Evolutionary conservation across 2,329 filamentous ascomycete genomes (phyloP), one percentile per base, ranked within the genome.

Genomic region (Ilyonectria destructans): DNA sequence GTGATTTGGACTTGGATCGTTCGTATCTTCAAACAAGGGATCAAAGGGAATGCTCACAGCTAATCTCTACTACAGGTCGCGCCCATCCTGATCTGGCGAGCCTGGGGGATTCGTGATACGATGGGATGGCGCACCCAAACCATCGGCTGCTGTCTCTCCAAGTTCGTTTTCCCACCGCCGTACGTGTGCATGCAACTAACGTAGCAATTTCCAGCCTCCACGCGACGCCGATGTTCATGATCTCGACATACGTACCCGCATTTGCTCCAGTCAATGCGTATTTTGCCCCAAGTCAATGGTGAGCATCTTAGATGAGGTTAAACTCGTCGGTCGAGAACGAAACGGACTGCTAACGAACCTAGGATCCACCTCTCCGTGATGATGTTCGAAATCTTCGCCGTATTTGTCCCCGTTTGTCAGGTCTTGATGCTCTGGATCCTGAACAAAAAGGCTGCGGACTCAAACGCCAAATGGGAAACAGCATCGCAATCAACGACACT

Each of bases 61-160:
- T 65, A 4, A 67, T 33, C 17, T 19, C 40, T 19, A 15, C 43
- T 49, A 2, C 17, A 68, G 54, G 52, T 71, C 62, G 89, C 89
- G 2, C 89, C 90, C 2, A 81, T 85, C 68, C 81, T 91, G 58
- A 82, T 92, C 2, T 91, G 87, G 84, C 85, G 86, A 70, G 87
- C 90, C 46, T 85, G 89, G 33, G 80, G 84, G n/a, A 90, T 92
- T 68, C 83, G 83, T 33, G 90, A 92, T 72, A 89, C 89, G 2
- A 87, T 90, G 70, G 87, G 89, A 57, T 92, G 90, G 90, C 84
- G 89, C 8, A 74, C 86, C 2, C 90, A 92, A 75, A 92, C 89
- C 13, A 87, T 89, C 45, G 80, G 77, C 12, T 87, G 84, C 73
- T 81, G 81, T 54, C 70, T 85, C 61, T 80, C 84, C 37, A 81